These are phyloP conservation scores for Claviceps spartinae DNA, from an alignment of 2,329 filamentous ascomycete species.

Conservation along the genomic window DNA sequence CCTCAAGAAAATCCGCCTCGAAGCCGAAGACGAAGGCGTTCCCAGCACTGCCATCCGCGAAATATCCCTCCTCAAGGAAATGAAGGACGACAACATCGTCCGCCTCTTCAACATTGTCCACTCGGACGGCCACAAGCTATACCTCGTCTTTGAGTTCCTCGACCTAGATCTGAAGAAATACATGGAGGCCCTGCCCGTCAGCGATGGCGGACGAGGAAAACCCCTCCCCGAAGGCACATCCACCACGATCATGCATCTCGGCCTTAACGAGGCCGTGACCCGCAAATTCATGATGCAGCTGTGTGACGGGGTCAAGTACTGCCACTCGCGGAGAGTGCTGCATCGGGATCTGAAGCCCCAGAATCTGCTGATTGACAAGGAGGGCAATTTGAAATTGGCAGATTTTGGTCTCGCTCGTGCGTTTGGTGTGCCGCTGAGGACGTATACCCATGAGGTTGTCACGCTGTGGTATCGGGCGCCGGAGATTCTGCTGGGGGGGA, in stretches of 20 bases:
- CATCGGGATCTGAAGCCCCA: slow-evolving; percentile 86
- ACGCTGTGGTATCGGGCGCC: slow-evolving; percentile 88
- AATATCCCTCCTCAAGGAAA: slow-evolving; percentile 87
- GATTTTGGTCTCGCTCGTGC: slow-evolving; percentile 84
- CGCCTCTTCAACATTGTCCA: slow-evolving; percentile 84
- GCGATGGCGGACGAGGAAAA: slow-evolving; percentile 74
- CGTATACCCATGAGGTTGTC: slow-evolving; percentile 90
- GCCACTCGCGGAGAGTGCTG: slow-evolving; percentile 75
- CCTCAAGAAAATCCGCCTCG: slow-evolving; percentile 88
- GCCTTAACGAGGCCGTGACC: slow-evolving; percentile 66
- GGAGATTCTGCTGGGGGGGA: slow-evolving; percentile 78
- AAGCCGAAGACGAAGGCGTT: slow-evolving; percentile 88
- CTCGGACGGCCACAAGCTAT: slow-evolving; percentile 87
- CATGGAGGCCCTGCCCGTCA: slow-evolving; percentile 80
- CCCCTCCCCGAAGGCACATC: slow-evolving; percentile 66
- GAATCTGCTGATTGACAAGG: slow-evolving; percentile 73
- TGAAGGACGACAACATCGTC: slow-evolving; percentile 85
- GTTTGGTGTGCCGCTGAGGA: slow-evolving; percentile 80
- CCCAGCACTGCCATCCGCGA: slow-evolving; percentile 88
- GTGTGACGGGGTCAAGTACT: slow-evolving; percentile 73
- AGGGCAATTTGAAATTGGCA: slow-evolving; percentile 80
- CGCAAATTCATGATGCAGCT: slow-evolving; percentile 90
- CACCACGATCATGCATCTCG: slow-evolving; percentile 49
- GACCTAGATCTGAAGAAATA: slow-evolving; percentile 91
- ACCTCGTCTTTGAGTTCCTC: slow-evolving; percentile 84